phyloP scores from a whole-genome alignment of 345 rosid species.

The Populus davidiana region DNA sequence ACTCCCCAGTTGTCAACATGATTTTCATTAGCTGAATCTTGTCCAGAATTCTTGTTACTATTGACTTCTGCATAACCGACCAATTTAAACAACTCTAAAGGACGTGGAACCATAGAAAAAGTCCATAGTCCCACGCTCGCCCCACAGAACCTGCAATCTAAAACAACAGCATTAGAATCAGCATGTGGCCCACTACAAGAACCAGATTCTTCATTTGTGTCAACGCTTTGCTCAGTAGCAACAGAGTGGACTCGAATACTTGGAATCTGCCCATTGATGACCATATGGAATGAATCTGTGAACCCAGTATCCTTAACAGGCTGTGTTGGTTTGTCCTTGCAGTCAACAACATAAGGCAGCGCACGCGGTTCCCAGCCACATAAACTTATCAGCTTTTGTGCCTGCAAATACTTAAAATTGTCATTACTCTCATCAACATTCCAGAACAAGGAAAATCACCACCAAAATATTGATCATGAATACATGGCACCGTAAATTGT shows the following conservation, averaged over 20 bases:
- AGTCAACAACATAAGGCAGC: slow-evolving; percentile 73
- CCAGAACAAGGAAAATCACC: slow-evolving; percentile 3
- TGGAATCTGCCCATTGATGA: slow-evolving; percentile 35
- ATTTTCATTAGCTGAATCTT: slow-evolving; percentile 28
- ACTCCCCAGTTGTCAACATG: slow-evolving; percentile 11
- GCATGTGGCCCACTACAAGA: slow-evolving; percentile 34
- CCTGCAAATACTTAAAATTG: slow-evolving; percentile 48
- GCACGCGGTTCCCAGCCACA: slow-evolving; percentile 95
- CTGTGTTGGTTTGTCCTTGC: slow-evolving; percentile 44
- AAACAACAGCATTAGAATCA: slow-evolving; percentile 75
- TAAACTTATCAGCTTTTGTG: slow-evolving; percentile 65
- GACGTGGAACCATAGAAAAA: slow-evolving; percentile 55
- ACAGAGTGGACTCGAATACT: slow-evolving; percentile 24
- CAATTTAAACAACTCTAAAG: slow-evolving; percentile 72
- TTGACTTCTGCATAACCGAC: slow-evolving; percentile 54
- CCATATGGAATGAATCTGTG: slow-evolving; percentile 35
- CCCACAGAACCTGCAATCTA: slow-evolving; percentile 93
- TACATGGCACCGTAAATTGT: not conserved
- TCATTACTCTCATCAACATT: slow-evolving; percentile 13
- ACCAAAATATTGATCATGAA: not conserved
- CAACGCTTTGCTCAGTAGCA: slow-evolving; percentile 28
- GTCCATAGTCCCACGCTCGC: slow-evolving; percentile 95
- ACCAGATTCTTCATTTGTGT: slow-evolving; percentile 29
- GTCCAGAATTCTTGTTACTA: slow-evolving; percentile 29
- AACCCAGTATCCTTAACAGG: slow-evolving; percentile 29